Percentiles rank a stretch among this genome's conserved stretches.
Evolutionary conservation across 2,329 filamentous ascomycete genomes (phyloP).

Genomic region (Anisogramma anomala): DNA sequence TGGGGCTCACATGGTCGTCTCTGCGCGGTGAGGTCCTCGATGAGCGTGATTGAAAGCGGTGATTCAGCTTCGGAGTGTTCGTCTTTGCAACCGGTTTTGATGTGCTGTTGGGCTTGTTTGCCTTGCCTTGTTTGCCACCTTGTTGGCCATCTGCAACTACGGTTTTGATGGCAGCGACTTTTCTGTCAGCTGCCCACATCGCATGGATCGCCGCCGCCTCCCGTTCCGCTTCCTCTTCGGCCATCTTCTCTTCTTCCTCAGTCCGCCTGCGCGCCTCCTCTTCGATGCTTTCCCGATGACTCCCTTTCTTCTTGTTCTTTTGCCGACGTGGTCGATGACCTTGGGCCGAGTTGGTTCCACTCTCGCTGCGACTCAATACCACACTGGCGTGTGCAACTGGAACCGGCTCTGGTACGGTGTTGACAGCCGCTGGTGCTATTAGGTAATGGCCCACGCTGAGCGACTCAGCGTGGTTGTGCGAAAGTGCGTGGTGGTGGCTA

Average conservation of each 20-base stretch:
- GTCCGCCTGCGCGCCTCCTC: slow-evolving; percentile 5
- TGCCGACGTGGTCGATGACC: slow-evolving; percentile 11
- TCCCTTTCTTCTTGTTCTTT: slow-evolving; percentile 14
- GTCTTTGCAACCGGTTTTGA: slow-evolving; percentile 11
- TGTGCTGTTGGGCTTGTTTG: not conserved
- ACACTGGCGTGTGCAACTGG: not conserved
- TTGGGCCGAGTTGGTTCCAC: slow-evolving; percentile 13
- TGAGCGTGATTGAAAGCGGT: slow-evolving; percentile 5
- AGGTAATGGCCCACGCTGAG: not conserved
- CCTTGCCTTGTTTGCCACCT: slow-evolving; percentile 8
- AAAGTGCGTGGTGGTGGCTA: not conserved
- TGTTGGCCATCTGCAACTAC: slow-evolving; percentile 19
- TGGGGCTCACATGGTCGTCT: slow-evolving; percentile 14
- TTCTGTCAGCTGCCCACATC: slow-evolving; percentile 24
- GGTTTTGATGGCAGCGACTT: slow-evolving; percentile 16
- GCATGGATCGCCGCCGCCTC: slow-evolving; percentile 22
- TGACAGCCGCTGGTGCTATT: not conserved
- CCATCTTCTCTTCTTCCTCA: slow-evolving; percentile 18
- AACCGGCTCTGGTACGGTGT: not conserved
- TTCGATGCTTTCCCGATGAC: slow-evolving; percentile 13
- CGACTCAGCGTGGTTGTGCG: slow-evolving; percentile 1
- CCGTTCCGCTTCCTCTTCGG: slow-evolving; percentile 20
- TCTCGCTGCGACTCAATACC: slow-evolving; percentile 2
- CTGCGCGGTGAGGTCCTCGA: slow-evolving; percentile 3
- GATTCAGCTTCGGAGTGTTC: slow-evolving; percentile 11